A percentile compares a stretch with the other conserved stretches of the same genome.
These are phyloP conservation scores for Phytopythium helicoides DNA, from an alignment of 352 stramenopile species.

Conservation along the genomic window DNA sequence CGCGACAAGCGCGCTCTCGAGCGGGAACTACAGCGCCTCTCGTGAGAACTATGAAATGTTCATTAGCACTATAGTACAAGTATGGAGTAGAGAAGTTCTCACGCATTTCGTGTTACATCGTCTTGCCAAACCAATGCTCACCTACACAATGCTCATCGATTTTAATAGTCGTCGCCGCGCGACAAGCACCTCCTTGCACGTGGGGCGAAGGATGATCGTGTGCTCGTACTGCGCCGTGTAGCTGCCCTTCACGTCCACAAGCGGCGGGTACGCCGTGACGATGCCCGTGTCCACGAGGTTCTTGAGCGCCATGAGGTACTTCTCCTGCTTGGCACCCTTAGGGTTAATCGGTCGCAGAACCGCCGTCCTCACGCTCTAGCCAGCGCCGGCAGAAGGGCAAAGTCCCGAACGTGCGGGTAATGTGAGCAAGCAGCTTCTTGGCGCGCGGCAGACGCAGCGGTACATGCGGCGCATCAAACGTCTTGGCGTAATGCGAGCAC, in stretches of 20 bases:
- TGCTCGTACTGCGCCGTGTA: slow-evolving; percentile 99
- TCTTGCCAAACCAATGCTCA: too few species aligned
- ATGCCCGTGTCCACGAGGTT: slow-evolving; percentile 98
- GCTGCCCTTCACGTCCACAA: slow-evolving; percentile 94
- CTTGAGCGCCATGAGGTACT: slow-evolving; percentile 97
- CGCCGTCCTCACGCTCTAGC: slow-evolving; percentile 96
- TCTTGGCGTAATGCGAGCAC: slow-evolving; percentile 98
- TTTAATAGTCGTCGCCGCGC: slow-evolving; percentile 97
- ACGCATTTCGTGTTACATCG: background rate
- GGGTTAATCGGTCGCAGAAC: slow-evolving; percentile 91
- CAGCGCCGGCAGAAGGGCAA: slow-evolving; percentile 97
- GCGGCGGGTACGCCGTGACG: slow-evolving; percentile 94
- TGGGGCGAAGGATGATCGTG: slow-evolving; percentile 96
- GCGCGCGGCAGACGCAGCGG: slow-evolving; percentile 88
- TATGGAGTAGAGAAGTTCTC: background rate
- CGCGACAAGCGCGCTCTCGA: slow-evolving; percentile 75
- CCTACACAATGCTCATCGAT: background rate
- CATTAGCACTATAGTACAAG: background rate
- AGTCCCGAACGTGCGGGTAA: slow-evolving; percentile 99
- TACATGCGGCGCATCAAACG: slow-evolving; percentile 94
- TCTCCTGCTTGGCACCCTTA: slow-evolving; percentile 95
- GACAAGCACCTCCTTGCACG: slow-evolving; percentile 98
- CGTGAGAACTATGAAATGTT: background rate
- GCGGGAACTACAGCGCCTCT: slow-evolving; percentile 16
- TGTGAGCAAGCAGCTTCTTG: slow-evolving; percentile 96